These are phyloP conservation scores for Hypoxylon sp. DNA, from an alignment of 2,329 filamentous ascomycete species.

Conservation along the genomic window DNA sequence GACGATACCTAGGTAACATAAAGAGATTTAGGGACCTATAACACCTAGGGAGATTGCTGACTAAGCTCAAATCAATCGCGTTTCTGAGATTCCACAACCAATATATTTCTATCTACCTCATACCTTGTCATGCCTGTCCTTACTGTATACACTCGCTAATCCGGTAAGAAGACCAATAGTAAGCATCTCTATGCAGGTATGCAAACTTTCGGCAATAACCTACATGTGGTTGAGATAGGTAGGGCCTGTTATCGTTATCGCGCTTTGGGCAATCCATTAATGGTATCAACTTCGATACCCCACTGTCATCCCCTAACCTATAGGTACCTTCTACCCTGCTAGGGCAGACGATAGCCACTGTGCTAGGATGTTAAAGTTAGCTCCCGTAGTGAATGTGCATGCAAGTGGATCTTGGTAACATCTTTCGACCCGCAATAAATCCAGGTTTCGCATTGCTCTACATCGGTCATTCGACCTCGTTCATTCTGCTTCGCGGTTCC, in stretches of 20 bases:
- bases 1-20: too few species aligned
- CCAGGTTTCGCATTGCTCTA: conserved; percentile 1
- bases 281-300: not conserved
- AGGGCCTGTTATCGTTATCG: not conserved
- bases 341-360: not conserved
- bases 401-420: not conserved
- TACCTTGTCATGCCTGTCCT: too few species aligned
- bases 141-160: too few species aligned
- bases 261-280: not conserved
- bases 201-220: too few species aligned
- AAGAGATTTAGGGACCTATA: too few species aligned
- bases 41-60: too few species aligned
- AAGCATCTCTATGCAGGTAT: too few species aligned
- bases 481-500: not conserved
- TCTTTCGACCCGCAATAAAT: not conserved
- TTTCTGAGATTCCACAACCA: too few species aligned
- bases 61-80: too few species aligned
- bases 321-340: too few species aligned
- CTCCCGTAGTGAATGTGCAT: not conserved
- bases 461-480: not conserved
- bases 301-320: not conserved
- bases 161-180: too few species aligned
- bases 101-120: too few species aligned
- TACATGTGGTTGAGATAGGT: not conserved
- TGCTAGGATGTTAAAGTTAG: not conserved